Evolutionary conservation across 441 rosid genomes (phyloP).

Genomic region (Melastoma candidum): DNA sequence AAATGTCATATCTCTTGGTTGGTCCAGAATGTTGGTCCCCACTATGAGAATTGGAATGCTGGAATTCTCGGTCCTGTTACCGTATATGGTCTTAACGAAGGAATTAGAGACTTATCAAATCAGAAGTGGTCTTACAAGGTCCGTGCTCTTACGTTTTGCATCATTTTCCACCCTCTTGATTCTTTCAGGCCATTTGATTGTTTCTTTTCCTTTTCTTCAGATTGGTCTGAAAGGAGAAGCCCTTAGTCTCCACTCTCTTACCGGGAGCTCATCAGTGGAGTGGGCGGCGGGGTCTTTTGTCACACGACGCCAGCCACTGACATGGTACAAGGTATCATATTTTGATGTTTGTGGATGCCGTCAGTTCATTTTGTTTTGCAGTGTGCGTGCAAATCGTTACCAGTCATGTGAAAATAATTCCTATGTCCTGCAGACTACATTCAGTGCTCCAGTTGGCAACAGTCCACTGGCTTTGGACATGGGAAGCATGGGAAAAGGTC

Average conservation of each 20-base stretch:
- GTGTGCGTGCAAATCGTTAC: too few relatives aligned
- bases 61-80: constrained; percentile 92
- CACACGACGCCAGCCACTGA: constrained; percentile 67
- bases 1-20: constrained; percentile 1
- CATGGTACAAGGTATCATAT: constrained; percentile 78
- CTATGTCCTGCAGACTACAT: constrained; percentile 50
- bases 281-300: constrained; percentile 81
- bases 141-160: constrained; percentile 10
- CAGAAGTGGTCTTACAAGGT: constrained; percentile 98
- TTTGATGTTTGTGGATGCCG: too few relatives aligned
- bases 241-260: constrained; percentile 74
- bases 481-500: constrained; percentile 97
- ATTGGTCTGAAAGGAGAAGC: constrained; percentile 89
- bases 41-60: constrained; percentile 94
- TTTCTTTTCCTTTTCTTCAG: constrained; percentile 23
- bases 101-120: constrained; percentile 82
- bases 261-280: constrained; percentile 80
- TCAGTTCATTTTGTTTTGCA: too few relatives aligned
- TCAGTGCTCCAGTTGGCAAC: constrained; percentile 83
- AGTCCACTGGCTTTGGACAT: constrained; percentile 84
- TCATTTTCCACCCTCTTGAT: too few relatives aligned
- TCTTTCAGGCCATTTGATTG: too few relatives aligned
- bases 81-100: constrained; percentile 63
- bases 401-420: constrained; percentile 2
- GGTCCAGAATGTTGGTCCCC: constrained; percentile 89